Evolutionary conservation across 352 stramenopile species (phyloP), one percentile per base, ranked within the genome.

Genomic region (Sclerospora graminicola): DNA sequence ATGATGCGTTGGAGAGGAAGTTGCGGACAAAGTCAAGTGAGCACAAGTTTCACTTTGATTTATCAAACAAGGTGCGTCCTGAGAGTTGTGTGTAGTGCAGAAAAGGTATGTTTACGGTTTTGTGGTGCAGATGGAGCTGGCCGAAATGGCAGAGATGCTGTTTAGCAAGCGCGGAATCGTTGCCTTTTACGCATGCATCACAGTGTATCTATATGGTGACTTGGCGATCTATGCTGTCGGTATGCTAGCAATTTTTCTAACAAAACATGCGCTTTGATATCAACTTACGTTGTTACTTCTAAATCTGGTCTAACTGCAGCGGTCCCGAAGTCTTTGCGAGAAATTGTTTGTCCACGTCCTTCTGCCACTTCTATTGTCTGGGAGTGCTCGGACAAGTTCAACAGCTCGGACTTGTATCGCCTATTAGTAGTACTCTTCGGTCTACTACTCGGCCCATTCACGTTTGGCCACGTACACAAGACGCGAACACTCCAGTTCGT

Each of bases 171-270:
- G 66, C 29, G 76, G 81, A 4, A 69, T 82, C 34, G 58, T 84
- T 14, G 74, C 79, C 4, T 90, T 93, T 45, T 93, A 90, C 44
- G 65, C 61, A 23, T 89, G 74, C 45, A 67, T 85, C 19, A 80
- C 82, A 36, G 70, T 87, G 36, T 93, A 93, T 41, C 57, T 93
- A 0, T 90, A 89, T 38, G 81, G 81, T n/a, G 81, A 93, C 46
- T 61, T 93, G 37, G 76, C 81, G 14, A 93, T 90, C 35, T 90
- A 93, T 44, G 74, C 81, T 9, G 78, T 93, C 32, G 81, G 81
- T 90, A 69, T n/a, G 79, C 66, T 32, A 4, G 24, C 16, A 19
- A n/a, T n/a, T n/a, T n/a, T n/a, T n/a, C n/a, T n/a, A n/a, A n/a
- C n/a, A n/a, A n/a, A n/a, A n/a, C n/a, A n/a, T n/a, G 8, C 31